Evolutionary conservation across 2,329 filamentous ascomycete species (phyloP).

Genomic region (Dactylellina cionopaga): DNA sequence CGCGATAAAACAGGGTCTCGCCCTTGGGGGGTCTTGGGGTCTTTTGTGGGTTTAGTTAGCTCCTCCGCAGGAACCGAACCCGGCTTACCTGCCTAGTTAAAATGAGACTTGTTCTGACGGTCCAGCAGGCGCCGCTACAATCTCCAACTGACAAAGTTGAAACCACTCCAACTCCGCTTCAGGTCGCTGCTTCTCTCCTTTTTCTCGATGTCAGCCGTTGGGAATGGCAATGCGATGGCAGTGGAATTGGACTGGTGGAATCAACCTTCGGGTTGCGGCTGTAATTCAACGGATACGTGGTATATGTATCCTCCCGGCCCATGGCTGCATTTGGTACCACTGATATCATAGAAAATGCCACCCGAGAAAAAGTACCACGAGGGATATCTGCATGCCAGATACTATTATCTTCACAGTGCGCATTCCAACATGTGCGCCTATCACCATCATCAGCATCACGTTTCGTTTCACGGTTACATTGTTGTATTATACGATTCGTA

Average conservation of each 20-base stretch:
- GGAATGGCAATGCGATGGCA: no score
- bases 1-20: constrained; percentile 39
- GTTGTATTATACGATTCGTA: not conserved
- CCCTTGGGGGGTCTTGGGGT: not conserved
- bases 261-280: constrained; percentile 3
- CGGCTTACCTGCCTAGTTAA: constrained; percentile 23
- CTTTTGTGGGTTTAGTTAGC: constrained; percentile 1
- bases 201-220: not conserved
- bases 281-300: not conserved
- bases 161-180: constrained; percentile 3
- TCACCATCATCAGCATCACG: no score
- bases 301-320: no score
- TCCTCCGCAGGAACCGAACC: constrained; percentile 34
- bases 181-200: not conserved
- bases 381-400: no score
- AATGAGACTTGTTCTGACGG: constrained; percentile 41
- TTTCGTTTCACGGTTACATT: constrained; percentile 23
- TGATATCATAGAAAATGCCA: not conserved
- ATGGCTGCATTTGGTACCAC: not conserved
- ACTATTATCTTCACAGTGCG: not conserved
- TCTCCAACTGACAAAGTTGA: constrained; percentile 28
- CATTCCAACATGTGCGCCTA: not conserved
- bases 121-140: constrained; percentile 43
- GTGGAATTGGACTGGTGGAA: constrained; percentile 1
- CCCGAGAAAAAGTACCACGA: not conserved